Conservation (phyloP, 1,284 basidiomycete species). For the Wolfiporia cocos region DNA sequence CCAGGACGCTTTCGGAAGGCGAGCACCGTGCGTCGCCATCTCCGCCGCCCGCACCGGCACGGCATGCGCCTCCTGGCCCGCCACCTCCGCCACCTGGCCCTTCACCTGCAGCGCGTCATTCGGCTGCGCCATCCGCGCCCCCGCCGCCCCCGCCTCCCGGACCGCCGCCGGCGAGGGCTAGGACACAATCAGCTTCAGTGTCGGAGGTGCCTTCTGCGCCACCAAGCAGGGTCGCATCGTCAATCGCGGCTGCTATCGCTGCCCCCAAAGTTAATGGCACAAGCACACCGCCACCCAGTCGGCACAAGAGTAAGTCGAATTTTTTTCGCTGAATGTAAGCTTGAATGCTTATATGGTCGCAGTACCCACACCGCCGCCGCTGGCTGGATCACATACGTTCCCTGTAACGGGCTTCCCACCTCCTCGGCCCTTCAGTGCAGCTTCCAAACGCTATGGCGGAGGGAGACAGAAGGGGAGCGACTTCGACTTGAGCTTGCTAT, state of each 20-base stretch:
- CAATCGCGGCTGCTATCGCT: slow-evolving; percentile 8
- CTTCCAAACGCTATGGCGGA: slow-evolving; percentile 49
- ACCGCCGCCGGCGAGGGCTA: slow-evolving; percentile 7
- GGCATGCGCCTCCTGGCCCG: slow-evolving; percentile 22
- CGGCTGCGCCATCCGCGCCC: slow-evolving; percentile 18
- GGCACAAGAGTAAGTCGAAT: slow-evolving; percentile 48
- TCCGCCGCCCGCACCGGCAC: slow-evolving; percentile 21
- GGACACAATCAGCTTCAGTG: slow-evolving; percentile 17
- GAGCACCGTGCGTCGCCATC: slow-evolving; percentile 11
- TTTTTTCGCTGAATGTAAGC: too few species aligned
- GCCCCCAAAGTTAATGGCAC: slow-evolving; percentile 21
- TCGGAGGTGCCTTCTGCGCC: slow-evolving; percentile 16
- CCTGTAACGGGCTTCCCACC: slow-evolving; percentile 69
- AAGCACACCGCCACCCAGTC: slow-evolving; percentile 8
- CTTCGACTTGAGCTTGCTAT: slow-evolving; percentile 56
- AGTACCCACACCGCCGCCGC: slow-evolving; percentile 76
- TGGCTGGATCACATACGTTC: slow-evolving; percentile 62
- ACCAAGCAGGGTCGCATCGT: slow-evolving; percentile 20
- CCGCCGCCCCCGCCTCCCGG: slow-evolving; percentile 16
- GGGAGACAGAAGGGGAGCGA: slow-evolving; percentile 60
- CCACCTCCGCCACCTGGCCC: slow-evolving; percentile 32
- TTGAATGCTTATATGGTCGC: too few species aligned
- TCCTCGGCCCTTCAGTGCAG: slow-evolving; percentile 55
- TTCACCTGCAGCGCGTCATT: slow-evolving; percentile 25
- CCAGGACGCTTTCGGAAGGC: slow-evolving; percentile 18